Conservation (phyloP, 2,329 filamentous ascomycete genomes). For the Penicillium sclerotigenum region DNA sequence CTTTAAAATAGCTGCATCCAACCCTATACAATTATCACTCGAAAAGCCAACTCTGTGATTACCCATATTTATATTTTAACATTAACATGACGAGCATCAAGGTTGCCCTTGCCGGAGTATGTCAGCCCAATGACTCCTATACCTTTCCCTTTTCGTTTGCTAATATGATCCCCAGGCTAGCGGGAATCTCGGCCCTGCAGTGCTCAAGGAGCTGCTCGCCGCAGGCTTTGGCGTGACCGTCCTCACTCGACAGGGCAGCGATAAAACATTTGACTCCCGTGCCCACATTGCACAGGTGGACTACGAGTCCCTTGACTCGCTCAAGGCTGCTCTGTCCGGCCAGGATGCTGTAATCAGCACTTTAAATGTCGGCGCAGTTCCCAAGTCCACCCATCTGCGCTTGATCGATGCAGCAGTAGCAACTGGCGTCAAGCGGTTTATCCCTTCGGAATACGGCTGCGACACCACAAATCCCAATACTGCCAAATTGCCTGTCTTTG, state of each 20-base stretch:
- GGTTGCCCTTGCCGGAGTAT: constrained; percentile 5
- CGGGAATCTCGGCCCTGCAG: constrained; percentile 29
- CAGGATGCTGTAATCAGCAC: constrained; percentile 31
- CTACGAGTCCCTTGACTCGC: constrained; percentile 26
- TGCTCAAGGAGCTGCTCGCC: constrained; percentile 26
- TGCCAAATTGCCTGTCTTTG: constrained; percentile 31
- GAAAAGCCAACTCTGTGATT: background rate
- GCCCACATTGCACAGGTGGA: constrained; percentile 26
- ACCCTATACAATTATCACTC: background rate
- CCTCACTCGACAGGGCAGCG: constrained; percentile 21
- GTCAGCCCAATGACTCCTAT: background rate
- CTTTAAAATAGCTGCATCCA: background rate
- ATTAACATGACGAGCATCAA: background rate
- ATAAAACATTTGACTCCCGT: constrained; percentile 1
- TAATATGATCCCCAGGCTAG: constrained; percentile 20
- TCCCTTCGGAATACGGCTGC: constrained; percentile 39
- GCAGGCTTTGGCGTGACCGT: constrained; percentile 28
- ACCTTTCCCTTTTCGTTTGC: background rate
- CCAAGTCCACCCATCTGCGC: constrained; percentile 10
- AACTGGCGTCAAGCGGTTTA: constrained; percentile 30
- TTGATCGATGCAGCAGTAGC: constrained; percentile 33
- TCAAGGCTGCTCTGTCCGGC: constrained; percentile 26
- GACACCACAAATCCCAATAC: constrained; percentile 27
- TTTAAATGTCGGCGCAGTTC: constrained; percentile 11
- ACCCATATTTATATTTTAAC: background rate